Evolutionary conservation across 1,284 basidiomycete genomes (phyloP).

Genomic region (Ustilago xerochloae): DNA sequence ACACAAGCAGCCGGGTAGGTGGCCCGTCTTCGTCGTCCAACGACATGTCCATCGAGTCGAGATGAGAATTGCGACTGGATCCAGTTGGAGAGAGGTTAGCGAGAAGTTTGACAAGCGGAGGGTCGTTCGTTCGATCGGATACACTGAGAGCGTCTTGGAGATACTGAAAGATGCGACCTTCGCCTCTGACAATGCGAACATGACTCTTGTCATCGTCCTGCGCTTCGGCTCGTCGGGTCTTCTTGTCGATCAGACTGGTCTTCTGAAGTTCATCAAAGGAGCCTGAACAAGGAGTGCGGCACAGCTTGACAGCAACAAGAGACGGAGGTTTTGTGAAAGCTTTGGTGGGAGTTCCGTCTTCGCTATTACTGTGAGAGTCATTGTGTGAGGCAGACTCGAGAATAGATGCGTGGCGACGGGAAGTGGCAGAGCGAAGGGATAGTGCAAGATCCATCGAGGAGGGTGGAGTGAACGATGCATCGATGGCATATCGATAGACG

Average conservation of each 20-base stretch:
- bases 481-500: constrained; percentile 48
- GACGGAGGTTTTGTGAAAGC: constrained; percentile 21
- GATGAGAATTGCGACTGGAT: background rate
- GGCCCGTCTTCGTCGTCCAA: constrained; percentile 45
- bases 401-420: constrained; percentile 13
- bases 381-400: background rate
- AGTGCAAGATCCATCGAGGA: constrained; percentile 37
- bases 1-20: constrained; percentile 49
- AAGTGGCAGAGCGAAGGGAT: constrained; percentile 3
- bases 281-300: constrained; percentile 56
- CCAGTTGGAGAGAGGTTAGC: constrained; percentile 39
- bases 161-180: constrained; percentile 55
- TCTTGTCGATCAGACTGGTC: constrained; percentile 42
- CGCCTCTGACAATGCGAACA: constrained; percentile 55
- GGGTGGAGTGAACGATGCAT: constrained; percentile 45
- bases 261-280: constrained; percentile 60
- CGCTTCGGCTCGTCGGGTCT: constrained; percentile 30
- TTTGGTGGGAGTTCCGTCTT: background rate
- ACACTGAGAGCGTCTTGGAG: constrained; percentile 41
- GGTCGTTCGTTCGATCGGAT: constrained; percentile 16
- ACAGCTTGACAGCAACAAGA: constrained; percentile 58
- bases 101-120: constrained; percentile 45
- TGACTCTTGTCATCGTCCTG: constrained; percentile 39
- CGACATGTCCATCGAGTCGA: constrained; percentile 1
- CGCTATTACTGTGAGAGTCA: background rate